A percentile compares a stretch with the other conserved stretches of the same genome.
Conservation (phyloP, 805 yeast species). For the Pichia cabralensis region DNA sequence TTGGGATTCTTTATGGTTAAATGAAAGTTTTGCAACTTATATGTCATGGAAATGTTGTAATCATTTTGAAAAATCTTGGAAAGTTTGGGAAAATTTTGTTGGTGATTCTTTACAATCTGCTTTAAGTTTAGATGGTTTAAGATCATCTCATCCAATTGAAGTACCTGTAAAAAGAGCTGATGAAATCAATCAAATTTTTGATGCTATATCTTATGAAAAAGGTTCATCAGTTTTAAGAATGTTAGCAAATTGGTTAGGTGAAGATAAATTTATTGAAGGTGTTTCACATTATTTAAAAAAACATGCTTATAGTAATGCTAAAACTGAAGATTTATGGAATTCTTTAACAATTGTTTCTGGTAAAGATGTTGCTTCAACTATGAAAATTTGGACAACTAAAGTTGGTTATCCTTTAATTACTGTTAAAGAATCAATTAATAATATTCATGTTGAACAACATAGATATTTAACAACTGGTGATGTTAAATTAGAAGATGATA, state of each 20-base stretch:
- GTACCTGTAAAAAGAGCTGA: slow-evolving; percentile 77
- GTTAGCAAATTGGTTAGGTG: slow-evolving; percentile 67
- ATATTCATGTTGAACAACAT: slow-evolving; percentile 37
- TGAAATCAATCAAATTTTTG: slow-evolving; percentile 76
- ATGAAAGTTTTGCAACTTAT: slow-evolving; percentile 88
- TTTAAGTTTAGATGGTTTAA: slow-evolving; percentile 44
- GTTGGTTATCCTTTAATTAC: slow-evolving; percentile 67
- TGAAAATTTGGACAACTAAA: slow-evolving; percentile 65
- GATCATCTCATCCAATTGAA: slow-evolving; percentile 73
- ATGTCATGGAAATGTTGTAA: slow-evolving; percentile 67
- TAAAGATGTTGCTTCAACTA: slow-evolving; percentile 48
- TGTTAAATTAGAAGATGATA: slow-evolving; percentile 50
- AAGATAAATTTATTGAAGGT: slow-evolving; percentile 60
- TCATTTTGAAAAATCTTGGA: slow-evolving; percentile 71
- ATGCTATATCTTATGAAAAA: slow-evolving; percentile 72
- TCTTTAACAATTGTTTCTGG: slow-evolving; percentile 58
- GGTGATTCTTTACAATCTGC: slow-evolving; percentile 46
- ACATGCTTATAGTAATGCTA: slow-evolving; percentile 62
- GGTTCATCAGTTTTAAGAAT: slow-evolving; percentile 72
- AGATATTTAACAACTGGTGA: slow-evolving; percentile 62
- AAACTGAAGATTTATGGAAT: slow-evolving; percentile 63
- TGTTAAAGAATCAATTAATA: slow-evolving; percentile 32
- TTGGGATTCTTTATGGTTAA: slow-evolving; percentile 90
- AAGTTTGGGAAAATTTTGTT: slow-evolving; percentile 55
- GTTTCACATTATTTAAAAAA: slow-evolving; percentile 58